A percentile compares a stretch with the other conserved stretches of the same genome.
These are phyloP conservation scores for Auriculariales sp. DNA, from an alignment of 768 basidiomycete species.

Conservation along the genomic window DNA sequence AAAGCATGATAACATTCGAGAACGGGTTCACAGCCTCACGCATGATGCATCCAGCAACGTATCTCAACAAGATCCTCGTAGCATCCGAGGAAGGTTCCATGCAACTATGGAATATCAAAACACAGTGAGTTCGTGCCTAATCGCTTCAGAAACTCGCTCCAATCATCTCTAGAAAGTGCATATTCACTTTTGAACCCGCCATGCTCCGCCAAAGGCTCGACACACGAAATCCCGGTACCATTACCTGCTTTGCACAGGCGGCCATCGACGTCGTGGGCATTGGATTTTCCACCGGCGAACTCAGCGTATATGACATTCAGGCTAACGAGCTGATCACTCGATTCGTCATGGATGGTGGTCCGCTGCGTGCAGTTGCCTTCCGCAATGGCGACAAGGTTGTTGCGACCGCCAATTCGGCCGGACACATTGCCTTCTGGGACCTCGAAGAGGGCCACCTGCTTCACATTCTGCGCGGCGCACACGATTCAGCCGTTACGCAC, in stretches of 20 bases:
- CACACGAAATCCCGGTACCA: slow-evolving; percentile 34
- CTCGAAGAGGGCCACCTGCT: slow-evolving; percentile 65
- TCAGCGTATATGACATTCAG: slow-evolving; percentile 80
- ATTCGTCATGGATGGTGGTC: slow-evolving; percentile 83
- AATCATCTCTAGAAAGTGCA: slow-evolving; percentile 42
- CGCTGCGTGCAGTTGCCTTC: slow-evolving; percentile 65
- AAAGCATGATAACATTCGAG: slow-evolving; percentile 69
- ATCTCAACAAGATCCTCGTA: slow-evolving; percentile 88
- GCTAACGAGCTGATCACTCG: slow-evolving; percentile 79
- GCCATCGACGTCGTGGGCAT: slow-evolving; percentile 85
- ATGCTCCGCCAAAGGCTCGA: slow-evolving; percentile 27
- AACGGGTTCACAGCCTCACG: slow-evolving; percentile 71
- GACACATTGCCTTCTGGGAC: slow-evolving; percentile 90
- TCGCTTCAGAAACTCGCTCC: slow-evolving; percentile 2
- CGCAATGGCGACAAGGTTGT: slow-evolving; percentile 74
- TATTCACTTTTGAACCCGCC: slow-evolving; percentile 59
- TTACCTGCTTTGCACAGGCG: slow-evolving; percentile 50
- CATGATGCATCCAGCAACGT: slow-evolving; percentile 87
- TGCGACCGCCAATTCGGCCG: slow-evolving; percentile 73
- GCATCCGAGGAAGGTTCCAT: slow-evolving; percentile 67
- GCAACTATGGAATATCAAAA: slow-evolving; percentile 89
- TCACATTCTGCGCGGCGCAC: slow-evolving; percentile 77
- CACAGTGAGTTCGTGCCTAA: slow-evolving; percentile 36
- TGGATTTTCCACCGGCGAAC: slow-evolving; percentile 76
- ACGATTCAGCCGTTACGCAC: slow-evolving; percentile 70